Percentiles rank a stretch among this genome's conserved stretches.
Evolutionary conservation across 345 rosid species (phyloP).

Genomic region (Dimocarpus longan): DNA sequence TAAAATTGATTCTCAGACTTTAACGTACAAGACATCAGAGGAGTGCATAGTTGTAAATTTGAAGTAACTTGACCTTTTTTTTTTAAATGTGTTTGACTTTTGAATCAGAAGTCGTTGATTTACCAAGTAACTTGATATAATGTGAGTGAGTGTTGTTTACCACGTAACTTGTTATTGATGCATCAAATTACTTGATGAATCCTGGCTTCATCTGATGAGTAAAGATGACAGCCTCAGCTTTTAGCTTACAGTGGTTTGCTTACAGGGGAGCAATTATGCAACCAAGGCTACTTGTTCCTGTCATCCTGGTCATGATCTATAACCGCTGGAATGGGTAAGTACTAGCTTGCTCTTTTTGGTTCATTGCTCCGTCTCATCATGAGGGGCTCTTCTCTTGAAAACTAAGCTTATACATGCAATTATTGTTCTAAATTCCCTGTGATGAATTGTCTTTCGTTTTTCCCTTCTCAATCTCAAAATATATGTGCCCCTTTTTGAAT

Average conservation of each 20-base stretch:
- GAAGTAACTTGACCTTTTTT: neutral
- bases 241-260: slow-evolving; percentile 21
- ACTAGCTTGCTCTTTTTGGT: neutral
- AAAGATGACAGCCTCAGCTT: slow-evolving; percentile 6
- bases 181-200: neutral
- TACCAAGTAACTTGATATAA: neutral
- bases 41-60: neutral
- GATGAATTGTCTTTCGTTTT: neutral
- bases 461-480: neutral
- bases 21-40: neutral
- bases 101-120: neutral
- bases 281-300: slow-evolving; percentile 92
- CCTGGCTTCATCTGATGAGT: neutral
- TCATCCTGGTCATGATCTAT: slow-evolving; percentile 84
- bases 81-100: neutral
- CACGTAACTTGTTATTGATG: neutral
- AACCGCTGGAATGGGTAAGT: slow-evolving; percentile 91
- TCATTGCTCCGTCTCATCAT: neutral
- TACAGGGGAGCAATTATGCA: slow-evolving; percentile 83
- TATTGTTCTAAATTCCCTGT: neutral
- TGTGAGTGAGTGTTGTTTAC: neutral
- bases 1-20: neutral
- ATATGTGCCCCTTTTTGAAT: neutral
- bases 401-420: neutral
- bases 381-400: neutral